Conservation (phyloP, 768 basidiomycete species). For the Amanita jacksonii region DNA sequence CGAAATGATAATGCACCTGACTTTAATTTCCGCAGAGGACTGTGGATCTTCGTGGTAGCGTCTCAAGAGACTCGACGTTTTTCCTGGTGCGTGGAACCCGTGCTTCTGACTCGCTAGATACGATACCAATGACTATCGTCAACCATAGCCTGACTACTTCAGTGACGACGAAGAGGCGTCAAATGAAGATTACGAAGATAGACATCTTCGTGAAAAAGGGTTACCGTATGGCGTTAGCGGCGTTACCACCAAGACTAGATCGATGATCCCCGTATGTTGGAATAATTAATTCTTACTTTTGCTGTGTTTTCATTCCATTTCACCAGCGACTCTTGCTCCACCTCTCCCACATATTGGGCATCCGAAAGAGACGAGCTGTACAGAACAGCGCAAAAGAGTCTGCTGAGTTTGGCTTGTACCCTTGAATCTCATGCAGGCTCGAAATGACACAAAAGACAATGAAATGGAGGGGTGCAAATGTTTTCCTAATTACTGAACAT, state of each 20-base stretch:
- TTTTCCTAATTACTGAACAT: background rate
- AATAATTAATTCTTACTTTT: background rate
- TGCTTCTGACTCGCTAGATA: too few species aligned
- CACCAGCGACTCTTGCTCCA: background rate
- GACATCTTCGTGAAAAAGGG: conserved; percentile 1
- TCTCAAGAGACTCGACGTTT: background rate
- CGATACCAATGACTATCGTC: background rate
- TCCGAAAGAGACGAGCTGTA: background rate
- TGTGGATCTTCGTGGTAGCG: background rate
- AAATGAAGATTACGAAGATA: conserved; percentile 5
- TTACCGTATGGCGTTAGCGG: background rate
- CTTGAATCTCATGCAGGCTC: background rate
- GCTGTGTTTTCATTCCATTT: background rate
- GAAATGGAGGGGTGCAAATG: background rate
- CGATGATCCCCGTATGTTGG: conserved; percentile 2
- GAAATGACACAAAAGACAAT: background rate
- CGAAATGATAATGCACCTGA: background rate
- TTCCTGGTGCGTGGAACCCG: background rate
- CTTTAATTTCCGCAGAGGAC: conserved; percentile 2
- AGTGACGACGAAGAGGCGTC: background rate
- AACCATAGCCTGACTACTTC: background rate
- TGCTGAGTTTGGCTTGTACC: background rate
- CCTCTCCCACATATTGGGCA: background rate
- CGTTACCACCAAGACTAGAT: background rate
- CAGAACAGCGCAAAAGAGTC: background rate